Evolutionary conservation across 495 filamentous ascomycete genomes (phyloP), one percentile per base, ranked within the genome.

Genomic region (Gamarada debralockiae): DNA sequence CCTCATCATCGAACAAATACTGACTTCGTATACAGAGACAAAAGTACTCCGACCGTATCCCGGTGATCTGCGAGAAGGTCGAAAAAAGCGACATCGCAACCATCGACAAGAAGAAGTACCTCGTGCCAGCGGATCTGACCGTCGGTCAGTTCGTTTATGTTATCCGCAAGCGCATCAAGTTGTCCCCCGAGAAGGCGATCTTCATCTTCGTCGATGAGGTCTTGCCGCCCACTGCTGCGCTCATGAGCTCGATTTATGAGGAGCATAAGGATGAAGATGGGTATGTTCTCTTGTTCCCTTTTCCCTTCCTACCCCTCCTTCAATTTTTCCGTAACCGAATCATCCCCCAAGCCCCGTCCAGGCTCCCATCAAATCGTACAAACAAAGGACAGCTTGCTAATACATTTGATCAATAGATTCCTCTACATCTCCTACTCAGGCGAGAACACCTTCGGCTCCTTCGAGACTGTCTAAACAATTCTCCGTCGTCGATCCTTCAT

Each of bases 141-240:
- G 93, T 99, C 36, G 93, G 93, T 61, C 93, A 99, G 85, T 99
- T 99, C 70, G 93, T 99, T 75, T 99, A 99, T 70, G 93, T 99
- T 43, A 99, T 99, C 73, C 90, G 93, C 69, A 99, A 99, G 80
- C 87, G 93, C 61, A 99, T 99, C 78, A 99, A 99, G 89, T 80
- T 99, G 48, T 96, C 91, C 10, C 93, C 93, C 7, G 93, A 99
- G 78, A 99, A 99, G 80, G 93, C 93, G 60, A 99, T 99, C 78
- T 99, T 99, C 81, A 99, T 99, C 81, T 99, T 97, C 75, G 93
- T 99, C 59, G 93, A 97, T 67, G 93, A 97, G 79, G 92, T 97
- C 31, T 82, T 99, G 23, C 93, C 93, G 31, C 93, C 93, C 0
- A 97, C 93, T 2, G 93, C 93, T 40, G 93, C 93, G 41, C 83